Conservation (phyloP, 2,329 filamentous ascomycete genomes). For the Tolypocladium amazonense region DNA sequence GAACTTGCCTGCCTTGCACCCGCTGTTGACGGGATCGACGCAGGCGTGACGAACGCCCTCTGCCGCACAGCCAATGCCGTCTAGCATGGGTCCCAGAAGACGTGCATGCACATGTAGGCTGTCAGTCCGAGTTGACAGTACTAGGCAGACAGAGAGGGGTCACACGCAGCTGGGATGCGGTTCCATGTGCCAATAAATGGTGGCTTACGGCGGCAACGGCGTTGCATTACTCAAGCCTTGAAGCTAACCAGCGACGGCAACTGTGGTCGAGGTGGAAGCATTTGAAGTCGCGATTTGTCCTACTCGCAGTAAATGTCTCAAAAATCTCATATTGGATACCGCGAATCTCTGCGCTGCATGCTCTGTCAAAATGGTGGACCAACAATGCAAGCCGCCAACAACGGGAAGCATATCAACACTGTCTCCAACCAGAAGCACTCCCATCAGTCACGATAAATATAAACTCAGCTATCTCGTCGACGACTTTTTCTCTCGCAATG, state of each 20-base stretch:
- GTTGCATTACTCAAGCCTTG: background rate
- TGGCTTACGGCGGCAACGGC: background rate
- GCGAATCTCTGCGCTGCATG: background rate
- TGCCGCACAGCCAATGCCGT: background rate
- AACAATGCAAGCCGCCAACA: background rate
- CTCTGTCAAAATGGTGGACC: background rate
- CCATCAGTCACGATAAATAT: background rate
- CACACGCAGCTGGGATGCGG: background rate
- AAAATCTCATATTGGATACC: background rate
- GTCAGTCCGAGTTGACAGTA: background rate
- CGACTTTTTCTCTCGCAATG: slow-evolving; percentile 12
- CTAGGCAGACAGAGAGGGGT: background rate
- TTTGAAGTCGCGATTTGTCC: background rate
- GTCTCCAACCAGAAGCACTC: background rate
- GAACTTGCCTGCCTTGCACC: background rate
- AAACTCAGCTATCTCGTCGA: background rate
- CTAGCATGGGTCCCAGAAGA: background rate
- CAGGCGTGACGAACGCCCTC: background rate
- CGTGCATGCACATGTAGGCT: background rate
- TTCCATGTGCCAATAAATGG: background rate
- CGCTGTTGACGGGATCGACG: background rate
- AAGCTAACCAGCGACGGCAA: background rate
- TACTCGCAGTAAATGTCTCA: background rate
- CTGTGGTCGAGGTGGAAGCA: no score
- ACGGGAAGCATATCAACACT: background rate